Conservation (phyloP, 176 grass and related monocot species). For the Miscanthus lutarioriparius region DNA sequence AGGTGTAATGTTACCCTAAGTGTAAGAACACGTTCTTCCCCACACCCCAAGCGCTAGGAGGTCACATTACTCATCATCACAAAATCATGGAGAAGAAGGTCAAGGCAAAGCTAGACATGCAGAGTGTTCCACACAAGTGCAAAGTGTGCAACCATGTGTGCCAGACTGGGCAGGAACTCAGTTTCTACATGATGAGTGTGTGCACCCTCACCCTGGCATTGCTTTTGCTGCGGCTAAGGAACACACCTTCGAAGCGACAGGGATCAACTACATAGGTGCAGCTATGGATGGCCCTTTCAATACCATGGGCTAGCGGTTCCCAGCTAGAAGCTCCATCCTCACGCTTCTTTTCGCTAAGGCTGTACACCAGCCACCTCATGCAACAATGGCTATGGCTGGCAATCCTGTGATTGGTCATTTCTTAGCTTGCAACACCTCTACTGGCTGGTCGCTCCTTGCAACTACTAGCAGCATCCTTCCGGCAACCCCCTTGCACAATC, state of each 20-base stretch:
- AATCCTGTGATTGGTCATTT: background rate
- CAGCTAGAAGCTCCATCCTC: background rate
- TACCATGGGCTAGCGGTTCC: no score
- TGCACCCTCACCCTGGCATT: no score
- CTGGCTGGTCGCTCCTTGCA: background rate
- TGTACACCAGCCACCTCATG: background rate
- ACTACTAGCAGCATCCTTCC: background rate
- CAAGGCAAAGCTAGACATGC: no score
- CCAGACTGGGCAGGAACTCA: background rate
- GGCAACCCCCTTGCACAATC: background rate
- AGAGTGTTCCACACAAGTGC: no score
- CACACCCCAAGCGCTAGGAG: background rate
- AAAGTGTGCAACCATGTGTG: background rate
- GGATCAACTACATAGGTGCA: no score
- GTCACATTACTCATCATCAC: background rate
- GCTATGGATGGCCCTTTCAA: no score
- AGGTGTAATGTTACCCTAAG: no score
- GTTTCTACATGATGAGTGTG: background rate
- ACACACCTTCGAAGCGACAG: no score
- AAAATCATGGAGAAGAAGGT: no score
- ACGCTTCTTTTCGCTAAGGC: background rate
- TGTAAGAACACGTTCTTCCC: background rate
- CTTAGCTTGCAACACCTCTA: background rate
- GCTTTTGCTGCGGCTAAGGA: no score
- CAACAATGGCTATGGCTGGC: background rate